A percentile compares a stretch with the other conserved stretches of the same genome.
phyloP scores from a whole-genome alignment of 1,284 basidiomycete species.

The Boletus putidus region DNA sequence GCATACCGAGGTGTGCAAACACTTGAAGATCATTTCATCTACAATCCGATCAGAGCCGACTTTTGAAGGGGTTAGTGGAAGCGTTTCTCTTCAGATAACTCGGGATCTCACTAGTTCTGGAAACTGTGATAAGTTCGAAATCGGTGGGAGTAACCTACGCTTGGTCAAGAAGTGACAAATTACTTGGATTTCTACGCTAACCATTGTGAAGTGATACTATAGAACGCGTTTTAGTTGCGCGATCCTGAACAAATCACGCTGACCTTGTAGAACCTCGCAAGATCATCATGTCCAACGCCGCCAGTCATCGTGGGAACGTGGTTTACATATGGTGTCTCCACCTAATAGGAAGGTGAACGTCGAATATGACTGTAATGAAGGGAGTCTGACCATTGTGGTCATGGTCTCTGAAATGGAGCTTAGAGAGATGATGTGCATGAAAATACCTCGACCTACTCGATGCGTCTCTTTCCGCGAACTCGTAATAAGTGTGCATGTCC shows the following conservation, averaged over 20 bases:
- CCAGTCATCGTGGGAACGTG: conserved; percentile 51
- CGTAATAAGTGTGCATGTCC: conserved; percentile 48
- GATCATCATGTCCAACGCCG: conserved; percentile 43
- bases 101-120: conserved; percentile 42
- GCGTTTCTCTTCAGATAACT: not conserved
- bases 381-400: conserved; percentile 42
- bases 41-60: conserved; percentile 50
- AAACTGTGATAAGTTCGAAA: conserved; percentile 45
- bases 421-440: not conserved
- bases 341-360: conserved; percentile 32
- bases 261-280: conserved; percentile 49
- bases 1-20: conserved; percentile 45
- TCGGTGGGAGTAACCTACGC: conserved; percentile 45
- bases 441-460: conserved; percentile 35
- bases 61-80: conserved; percentile 17
- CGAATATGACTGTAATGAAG: not conserved
- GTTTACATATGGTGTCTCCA: conserved; percentile 50
- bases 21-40: conserved; percentile 51
- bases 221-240: not conserved
- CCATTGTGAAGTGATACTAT: conserved; percentile 47
- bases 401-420: conserved; percentile 42
- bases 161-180: conserved; percentile 5
- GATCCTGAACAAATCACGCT: not conserved
- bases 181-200: conserved; percentile 15
- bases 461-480: conserved; percentile 46